Conservation (phyloP, 352 stramenopile species). For the Phytopythium aichiense region DNA sequence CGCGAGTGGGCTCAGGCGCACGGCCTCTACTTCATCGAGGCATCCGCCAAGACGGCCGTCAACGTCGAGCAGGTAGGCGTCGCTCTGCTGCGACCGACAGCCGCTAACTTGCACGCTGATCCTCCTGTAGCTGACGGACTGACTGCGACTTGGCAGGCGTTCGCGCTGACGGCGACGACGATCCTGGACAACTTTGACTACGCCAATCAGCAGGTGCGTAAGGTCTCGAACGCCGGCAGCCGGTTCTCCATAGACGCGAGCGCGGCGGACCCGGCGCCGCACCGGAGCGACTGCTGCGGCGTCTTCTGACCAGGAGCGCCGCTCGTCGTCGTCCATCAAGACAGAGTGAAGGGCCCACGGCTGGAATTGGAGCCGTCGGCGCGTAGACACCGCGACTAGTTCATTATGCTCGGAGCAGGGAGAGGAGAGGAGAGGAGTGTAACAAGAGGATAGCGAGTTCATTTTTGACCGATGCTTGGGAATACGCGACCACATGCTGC, state of each 20-base stretch:
- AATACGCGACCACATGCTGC: background rate
- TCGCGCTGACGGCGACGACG: slow-evolving; percentile 61
- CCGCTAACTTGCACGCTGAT: background rate
- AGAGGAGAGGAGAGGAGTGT: slow-evolving; percentile 6
- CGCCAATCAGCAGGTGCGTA: slow-evolving; percentile 52
- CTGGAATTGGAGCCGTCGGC: background rate
- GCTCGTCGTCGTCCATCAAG: background rate
- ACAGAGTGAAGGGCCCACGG: background rate
- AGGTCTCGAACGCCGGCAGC: slow-evolving; percentile 24
- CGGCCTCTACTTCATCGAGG: slow-evolving; percentile 82
- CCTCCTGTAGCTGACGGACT: background rate
- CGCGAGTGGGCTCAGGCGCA: slow-evolving; percentile 53
- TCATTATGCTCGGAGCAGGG: slow-evolving; percentile 6
- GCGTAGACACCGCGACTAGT: background rate
- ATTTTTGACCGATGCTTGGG: background rate
- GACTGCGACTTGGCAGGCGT: slow-evolving; percentile 28
- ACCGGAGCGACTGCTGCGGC: slow-evolving; percentile 38
- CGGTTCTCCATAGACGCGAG: slow-evolving; percentile 35
- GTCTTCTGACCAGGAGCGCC: slow-evolving; percentile 6
- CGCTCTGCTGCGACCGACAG: background rate
- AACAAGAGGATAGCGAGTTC: slow-evolving; percentile 11
- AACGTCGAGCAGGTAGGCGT: slow-evolving; percentile 74
- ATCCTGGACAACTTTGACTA: slow-evolving; percentile 80
- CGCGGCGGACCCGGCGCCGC: slow-evolving; percentile 11
- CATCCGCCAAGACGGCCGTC: slow-evolving; percentile 71